Base-by-base conservation (phyloP, 495 filamentous ascomycete species). In the Aspergillus indologenus region DNA sequence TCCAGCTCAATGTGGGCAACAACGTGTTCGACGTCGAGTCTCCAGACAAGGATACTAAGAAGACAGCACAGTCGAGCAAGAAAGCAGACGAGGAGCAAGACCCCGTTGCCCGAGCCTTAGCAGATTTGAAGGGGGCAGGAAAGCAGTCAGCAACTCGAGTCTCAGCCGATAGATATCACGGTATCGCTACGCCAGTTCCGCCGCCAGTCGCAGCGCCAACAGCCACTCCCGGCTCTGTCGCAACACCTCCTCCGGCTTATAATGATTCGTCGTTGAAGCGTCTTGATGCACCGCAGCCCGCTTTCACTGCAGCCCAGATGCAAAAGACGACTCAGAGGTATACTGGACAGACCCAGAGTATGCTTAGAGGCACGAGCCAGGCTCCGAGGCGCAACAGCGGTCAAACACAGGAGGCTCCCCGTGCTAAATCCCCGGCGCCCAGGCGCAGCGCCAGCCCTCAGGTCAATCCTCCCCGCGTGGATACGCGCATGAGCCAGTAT, bases 21-120 rank as follows among this genome's bases (percentile, higher is more conserved):
- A 99, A 98, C 64, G 92, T 98, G 22, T 98, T 99, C 73, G 87
- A 96, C 64, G 92, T 99, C 8, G 89, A 90, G n/a, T 89, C 89
- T 6, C 89, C 91, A 0, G 90, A 93, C 56, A 75, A 75, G 43
- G 71, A 71, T 49, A 54, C 57, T 6, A 75, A 68, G 40, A 73
- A 74, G 50, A 68, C 67, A 18, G 56, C 78, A 2, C 73, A 76
- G 55, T 45, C 65, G 11, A 63, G 61, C 4, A 72, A 73, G 61
- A 50, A 54, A 50, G 60, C 58, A 59, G 75, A 79, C 40, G 79
- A 83, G 42, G 85, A 87, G 17, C 65, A 84, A 22, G 94, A 98
- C 66, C 94, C 95, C 0, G 96, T 99, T 66, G 95, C 92, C 5
- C 82, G 90, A 54, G 95, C 95, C 14, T 78, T 99, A 5, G 93